Evolutionary conservation across 2,329 filamentous ascomycete genomes (phyloP).

Genomic region (Paramyrothecium roridum): DNA sequence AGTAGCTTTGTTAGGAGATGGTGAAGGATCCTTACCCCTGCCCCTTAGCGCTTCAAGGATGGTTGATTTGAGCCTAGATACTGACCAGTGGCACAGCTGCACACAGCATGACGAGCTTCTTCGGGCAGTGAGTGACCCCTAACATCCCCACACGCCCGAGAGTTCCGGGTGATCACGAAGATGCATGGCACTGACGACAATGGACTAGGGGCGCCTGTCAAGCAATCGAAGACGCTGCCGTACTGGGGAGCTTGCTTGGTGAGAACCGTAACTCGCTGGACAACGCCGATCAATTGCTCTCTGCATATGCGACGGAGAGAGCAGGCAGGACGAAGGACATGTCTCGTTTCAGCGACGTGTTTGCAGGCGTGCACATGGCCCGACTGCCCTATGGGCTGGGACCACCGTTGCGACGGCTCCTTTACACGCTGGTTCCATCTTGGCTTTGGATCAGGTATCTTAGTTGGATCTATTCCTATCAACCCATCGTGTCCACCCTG

Average conservation of each 20-base stretch:
- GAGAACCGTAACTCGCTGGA: conserved; percentile 6
- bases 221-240: conserved; percentile 12
- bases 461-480: conserved; percentile 12
- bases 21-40: conserved; percentile 4
- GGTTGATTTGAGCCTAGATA: background rate
- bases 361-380: conserved; percentile 11
- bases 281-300: conserved; percentile 4
- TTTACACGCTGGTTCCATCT: conserved; percentile 11
- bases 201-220: conserved; percentile 8
- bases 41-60: background rate
- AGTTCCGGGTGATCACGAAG: background rate
- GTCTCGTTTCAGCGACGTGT: conserved; percentile 11
- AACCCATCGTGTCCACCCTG: conserved; percentile 7
- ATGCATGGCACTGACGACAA: background rate
- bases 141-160: background rate
- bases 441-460: conserved; percentile 12
- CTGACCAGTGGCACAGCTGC: conserved; percentile 7
- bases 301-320: conserved; percentile 8
- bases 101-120: conserved; percentile 15
- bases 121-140: conserved; percentile 9
- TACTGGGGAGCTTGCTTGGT: conserved; percentile 9
- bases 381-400: conserved; percentile 10
- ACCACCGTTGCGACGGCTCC: conserved; percentile 7
- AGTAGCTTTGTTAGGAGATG: conserved; percentile 13
- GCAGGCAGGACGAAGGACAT: conserved; percentile 10